Evolutionary conservation across 768 basidiomycete genomes (phyloP).

Genomic region (Vararia minispora): DNA sequence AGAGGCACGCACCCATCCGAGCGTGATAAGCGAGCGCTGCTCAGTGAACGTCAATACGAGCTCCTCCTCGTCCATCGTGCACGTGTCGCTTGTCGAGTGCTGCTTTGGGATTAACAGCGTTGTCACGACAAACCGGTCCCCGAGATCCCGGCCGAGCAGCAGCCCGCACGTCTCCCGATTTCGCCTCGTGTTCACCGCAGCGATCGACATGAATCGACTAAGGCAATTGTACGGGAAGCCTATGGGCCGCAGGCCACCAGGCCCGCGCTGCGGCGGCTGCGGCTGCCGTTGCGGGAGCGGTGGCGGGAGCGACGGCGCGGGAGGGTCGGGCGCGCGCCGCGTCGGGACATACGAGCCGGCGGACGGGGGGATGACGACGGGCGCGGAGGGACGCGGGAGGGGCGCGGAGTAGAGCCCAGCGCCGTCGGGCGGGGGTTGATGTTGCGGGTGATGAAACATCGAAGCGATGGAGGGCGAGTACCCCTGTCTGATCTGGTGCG

Average conservation of each 20-base stretch:
- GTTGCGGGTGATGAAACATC: conserved; percentile 39
- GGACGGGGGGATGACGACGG: conserved; percentile 16
- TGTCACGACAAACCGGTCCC: conserved; percentile 59
- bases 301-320: neutral
- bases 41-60: conserved; percentile 79
- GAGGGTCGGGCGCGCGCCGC: conserved; percentile 7
- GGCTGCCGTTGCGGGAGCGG: neutral
- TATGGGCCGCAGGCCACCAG: conserved; percentile 34
- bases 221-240: conserved; percentile 63
- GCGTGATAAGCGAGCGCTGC: conserved; percentile 66
- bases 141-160: conserved; percentile 57
- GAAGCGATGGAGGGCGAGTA: conserved; percentile 69
- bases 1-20: conserved; percentile 70
- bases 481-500: conserved; percentile 68
- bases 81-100: conserved; percentile 82
- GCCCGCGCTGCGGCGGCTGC: conserved; percentile 17
- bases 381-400: conserved; percentile 25
- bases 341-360: conserved; percentile 11
- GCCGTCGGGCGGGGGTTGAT: neutral
- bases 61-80: conserved; percentile 87
- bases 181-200: conserved; percentile 62
- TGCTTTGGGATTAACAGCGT: conserved; percentile 84
- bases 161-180: conserved; percentile 85
- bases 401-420: conserved; percentile 17
- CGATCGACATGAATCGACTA: conserved; percentile 66